Conservation (phyloP, 2,329 filamentous ascomycete genomes). For the Herpomyces periplanetae region DNA sequence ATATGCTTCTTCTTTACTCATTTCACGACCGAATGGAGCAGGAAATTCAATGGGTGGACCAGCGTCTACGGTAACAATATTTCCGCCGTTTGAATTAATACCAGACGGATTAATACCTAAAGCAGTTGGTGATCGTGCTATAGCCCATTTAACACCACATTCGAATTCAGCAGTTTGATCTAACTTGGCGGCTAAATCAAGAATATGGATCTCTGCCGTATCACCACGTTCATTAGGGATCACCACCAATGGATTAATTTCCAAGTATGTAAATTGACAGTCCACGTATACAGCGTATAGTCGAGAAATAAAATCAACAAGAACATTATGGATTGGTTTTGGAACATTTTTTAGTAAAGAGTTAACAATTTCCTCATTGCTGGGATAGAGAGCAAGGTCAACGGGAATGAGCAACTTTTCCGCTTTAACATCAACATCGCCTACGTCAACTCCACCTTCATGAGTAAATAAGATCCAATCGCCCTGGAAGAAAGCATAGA, state of each 20-base stretch:
- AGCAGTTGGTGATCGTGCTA: conserved; percentile 59
- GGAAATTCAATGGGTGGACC: conserved; percentile 97
- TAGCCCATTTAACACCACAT: conserved; percentile 94
- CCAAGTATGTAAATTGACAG: conserved; percentile 98
- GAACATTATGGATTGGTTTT: conserved; percentile 75
- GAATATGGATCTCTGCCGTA: conserved; percentile 79
- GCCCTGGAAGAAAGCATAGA: too few relatives aligned
- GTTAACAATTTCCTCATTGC: conserved; percentile 62
- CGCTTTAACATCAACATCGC: conserved; percentile 92
- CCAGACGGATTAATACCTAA: conserved; percentile 49
- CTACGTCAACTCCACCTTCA: conserved; percentile 96
- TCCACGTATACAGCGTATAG: conserved; percentile 97
- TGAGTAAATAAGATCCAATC: conserved; percentile 99
- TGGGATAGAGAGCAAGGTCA: conserved; percentile 70
- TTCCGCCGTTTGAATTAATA: conserved; percentile 17
- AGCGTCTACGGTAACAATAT: conserved; percentile 74
- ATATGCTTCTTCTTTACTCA: conserved; percentile 96
- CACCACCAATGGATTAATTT: conserved; percentile 96
- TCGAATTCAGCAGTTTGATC: conserved; percentile 98
- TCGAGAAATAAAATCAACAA: conserved; percentile 94
- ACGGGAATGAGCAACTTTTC: conserved; percentile 95
- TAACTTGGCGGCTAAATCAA: conserved; percentile 89
- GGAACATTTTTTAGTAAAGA: conserved; percentile 70
- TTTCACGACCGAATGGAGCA: conserved; percentile 86
- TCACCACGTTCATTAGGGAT: conserved; percentile 75